phyloP scores from a whole-genome alignment of 352 stramenopile species.

The Pythium brachiatum region DNA sequence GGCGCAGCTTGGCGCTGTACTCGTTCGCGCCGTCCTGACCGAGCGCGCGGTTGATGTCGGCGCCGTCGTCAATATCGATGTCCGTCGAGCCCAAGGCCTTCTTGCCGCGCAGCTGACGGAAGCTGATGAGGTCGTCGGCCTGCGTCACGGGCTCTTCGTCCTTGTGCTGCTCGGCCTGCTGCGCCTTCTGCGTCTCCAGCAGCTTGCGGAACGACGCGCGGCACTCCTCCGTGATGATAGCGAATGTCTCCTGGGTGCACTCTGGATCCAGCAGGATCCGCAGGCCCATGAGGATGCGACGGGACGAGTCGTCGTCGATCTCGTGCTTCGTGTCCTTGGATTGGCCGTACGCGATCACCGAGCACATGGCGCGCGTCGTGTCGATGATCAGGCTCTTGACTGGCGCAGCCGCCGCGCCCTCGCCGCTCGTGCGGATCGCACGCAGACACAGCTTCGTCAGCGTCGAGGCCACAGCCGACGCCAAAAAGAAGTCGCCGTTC shows the following conservation, averaged over 20 bases:
- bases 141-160: slow-evolving; percentile 64
- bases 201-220: slow-evolving; percentile 74
- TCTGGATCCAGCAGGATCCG: slow-evolving; percentile 93
- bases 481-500: slow-evolving; percentile 97
- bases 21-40: slow-evolving; percentile 87
- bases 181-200: slow-evolving; percentile 69
- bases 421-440: slow-evolving; percentile 57
- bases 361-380: slow-evolving; percentile 70
- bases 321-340: slow-evolving; percentile 78
- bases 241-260: slow-evolving; percentile 55
- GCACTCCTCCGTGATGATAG: slow-evolving; percentile 82
- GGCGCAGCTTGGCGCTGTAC: slow-evolving; percentile 90
- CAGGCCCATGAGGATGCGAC: slow-evolving; percentile 95
- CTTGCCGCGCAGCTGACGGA: slow-evolving; percentile 94
- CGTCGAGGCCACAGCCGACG: slow-evolving; percentile 88
- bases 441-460: slow-evolving; percentile 97
- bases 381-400: slow-evolving; percentile 76
- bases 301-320: slow-evolving; percentile 93
- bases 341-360: slow-evolving; percentile 68
- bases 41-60: slow-evolving; percentile 94
- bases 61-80: slow-evolving; percentile 98
- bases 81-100: slow-evolving; percentile 92
- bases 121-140: slow-evolving; percentile 97
- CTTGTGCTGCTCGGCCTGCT: slow-evolving; percentile 58
- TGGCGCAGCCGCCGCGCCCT: slow-evolving; percentile 37